Evolutionary conservation across 345 rosid species (phyloP), one percentile per base, ranked within the genome.

Genomic region (Bretschneidera sinensis): DNA sequence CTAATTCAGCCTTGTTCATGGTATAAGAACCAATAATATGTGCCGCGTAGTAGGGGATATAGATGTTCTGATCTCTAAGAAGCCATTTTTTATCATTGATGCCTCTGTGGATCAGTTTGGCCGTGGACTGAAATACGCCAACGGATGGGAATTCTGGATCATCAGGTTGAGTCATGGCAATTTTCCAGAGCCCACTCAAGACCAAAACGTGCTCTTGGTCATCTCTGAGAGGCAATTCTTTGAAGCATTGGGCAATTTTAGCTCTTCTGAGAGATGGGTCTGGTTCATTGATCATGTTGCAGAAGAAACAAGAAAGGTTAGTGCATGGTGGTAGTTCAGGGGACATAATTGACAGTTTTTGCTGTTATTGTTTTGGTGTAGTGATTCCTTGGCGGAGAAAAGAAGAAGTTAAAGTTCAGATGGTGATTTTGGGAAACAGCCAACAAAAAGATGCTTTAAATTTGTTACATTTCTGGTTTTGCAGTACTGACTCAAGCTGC

Each of bases 21-120:
- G 80, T 76, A 45, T 91, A 86, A 10, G 98, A 80, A 33, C 96
- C 98, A 2, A 91, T 76, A 19, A 88, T 76, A 60, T 91, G 95
- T 0, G 95, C 88, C 16, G 98, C 92, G 57, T 88, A 91, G 51
- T 88, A 88, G 0, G 96, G 96, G 48, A 91, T 79, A 64, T 83
- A 88, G 48, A 88, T 74, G 79, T 91, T 88, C 61, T 88, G 96
- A 59, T 82, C 88, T 67, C 70, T 68, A n/a, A 71, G 79, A 62
- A 86, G 87, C 98, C 96, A 91, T 33, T 60, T 9, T 55, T 18
- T 57, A 61, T 85, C 77, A 25, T 20, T 63, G 60, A 88, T 21
- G 57, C 82, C 81, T 62, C 65, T 79, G 0, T 62, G 67, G 54
- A 91, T 85, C 39, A 91, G 79, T 55, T 79, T 82, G 28, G 80